Conservation (phyloP, 331 rosid species). For the Pyrus hybrid region DNA sequence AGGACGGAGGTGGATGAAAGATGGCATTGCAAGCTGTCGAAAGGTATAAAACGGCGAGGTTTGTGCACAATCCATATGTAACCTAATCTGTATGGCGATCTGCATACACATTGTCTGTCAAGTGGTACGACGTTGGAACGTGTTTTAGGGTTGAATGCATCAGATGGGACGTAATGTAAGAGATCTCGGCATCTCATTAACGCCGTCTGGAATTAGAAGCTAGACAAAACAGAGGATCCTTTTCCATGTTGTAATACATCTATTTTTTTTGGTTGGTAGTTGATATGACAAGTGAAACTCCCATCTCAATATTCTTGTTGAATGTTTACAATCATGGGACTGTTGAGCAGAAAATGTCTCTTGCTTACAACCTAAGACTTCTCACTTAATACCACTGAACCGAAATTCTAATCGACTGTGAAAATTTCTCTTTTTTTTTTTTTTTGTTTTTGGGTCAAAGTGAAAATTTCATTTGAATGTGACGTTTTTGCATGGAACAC, state of each 20-base stretch:
- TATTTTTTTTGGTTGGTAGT: not conserved
- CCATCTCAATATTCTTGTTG: not conserved
- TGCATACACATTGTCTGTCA: not conserved
- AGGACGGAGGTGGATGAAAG: not conserved
- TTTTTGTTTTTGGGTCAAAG: too few relatives aligned
- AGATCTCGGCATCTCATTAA: not conserved
- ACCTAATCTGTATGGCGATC: too few relatives aligned
- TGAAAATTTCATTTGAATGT: too few relatives aligned
- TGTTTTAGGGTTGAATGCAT: not conserved
- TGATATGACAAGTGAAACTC: not conserved
- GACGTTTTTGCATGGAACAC: too few relatives aligned
- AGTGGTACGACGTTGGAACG: not conserved
- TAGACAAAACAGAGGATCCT: not conserved
- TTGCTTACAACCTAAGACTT: not conserved
- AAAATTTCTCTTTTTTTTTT: too few relatives aligned
- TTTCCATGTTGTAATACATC: not conserved
- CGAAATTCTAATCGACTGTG: too few relatives aligned
- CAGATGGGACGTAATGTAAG: not conserved
- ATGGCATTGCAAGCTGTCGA: not conserved
- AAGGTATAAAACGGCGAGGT: not conserved
- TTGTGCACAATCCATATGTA: too few relatives aligned
- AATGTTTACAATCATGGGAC: too few relatives aligned
- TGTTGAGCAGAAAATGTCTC: too few relatives aligned
- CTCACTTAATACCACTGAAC: too few relatives aligned
- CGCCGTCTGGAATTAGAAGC: not conserved